Percentiles rank a stretch among this genome's conserved stretches.
Conservation (phyloP, 1,139 yeast species). For the Sugiyamaella sp. region DNA sequence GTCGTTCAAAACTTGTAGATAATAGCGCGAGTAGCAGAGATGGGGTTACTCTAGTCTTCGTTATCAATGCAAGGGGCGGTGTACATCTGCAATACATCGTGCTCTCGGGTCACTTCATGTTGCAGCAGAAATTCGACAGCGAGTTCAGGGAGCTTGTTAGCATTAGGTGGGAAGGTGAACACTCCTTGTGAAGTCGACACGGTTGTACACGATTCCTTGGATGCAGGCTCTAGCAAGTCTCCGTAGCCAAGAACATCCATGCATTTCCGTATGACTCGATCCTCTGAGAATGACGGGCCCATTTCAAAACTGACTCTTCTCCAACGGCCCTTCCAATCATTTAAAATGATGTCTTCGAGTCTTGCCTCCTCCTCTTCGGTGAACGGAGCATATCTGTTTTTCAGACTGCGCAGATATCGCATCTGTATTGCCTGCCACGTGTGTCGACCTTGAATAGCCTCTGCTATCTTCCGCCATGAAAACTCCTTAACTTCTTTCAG, state of each 20-base stretch:
- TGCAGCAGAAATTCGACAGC: constrained; percentile 7
- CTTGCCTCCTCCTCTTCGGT: constrained; percentile 40
- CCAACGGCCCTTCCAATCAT: constrained; percentile 50
- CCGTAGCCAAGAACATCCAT: constrained; percentile 14
- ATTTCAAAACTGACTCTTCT: constrained; percentile 40
- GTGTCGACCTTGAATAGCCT: constrained; percentile 40
- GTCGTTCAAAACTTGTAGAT: too few relatives aligned
- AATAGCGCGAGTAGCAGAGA: too few relatives aligned
- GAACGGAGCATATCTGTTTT: constrained; percentile 43
- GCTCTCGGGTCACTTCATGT: constrained; percentile 2
- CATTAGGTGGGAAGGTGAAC: constrained; percentile 12
- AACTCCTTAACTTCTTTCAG: constrained; percentile 44
- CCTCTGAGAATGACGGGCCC: constrained; percentile 36
- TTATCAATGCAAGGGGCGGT: constrained; percentile 12
- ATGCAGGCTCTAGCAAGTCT: constrained; percentile 1
- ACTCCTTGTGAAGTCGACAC: constrained; percentile 5
- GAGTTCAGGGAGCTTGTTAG: constrained; percentile 8
- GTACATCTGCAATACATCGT: constrained; percentile 20
- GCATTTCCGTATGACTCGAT: constrained; percentile 16
- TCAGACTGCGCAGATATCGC: constrained; percentile 48
- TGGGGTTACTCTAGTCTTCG: not conserved
- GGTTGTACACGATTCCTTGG: not conserved
- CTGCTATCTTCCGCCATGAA: constrained; percentile 47
- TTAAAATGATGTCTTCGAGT: constrained; percentile 38
- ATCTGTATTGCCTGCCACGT: constrained; percentile 51